Conservation (phyloP, 2,329 filamentous ascomycete genomes). For the Pleoardoris graminearum region DNA sequence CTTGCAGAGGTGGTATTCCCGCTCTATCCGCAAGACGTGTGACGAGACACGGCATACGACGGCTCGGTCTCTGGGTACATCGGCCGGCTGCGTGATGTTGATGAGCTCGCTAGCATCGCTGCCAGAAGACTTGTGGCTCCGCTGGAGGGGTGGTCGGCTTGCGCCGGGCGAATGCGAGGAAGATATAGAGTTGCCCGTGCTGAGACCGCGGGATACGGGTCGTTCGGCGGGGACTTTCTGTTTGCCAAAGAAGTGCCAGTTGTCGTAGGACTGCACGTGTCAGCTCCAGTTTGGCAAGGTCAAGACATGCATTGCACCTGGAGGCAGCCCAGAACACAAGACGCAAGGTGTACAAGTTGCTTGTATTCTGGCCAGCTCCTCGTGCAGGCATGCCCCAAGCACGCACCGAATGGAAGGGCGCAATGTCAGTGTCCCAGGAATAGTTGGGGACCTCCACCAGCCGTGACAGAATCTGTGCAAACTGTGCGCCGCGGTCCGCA, state of each 20-base stretch:
- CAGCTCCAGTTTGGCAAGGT: constrained; percentile 13
- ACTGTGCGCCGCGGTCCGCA: constrained; percentile 26
- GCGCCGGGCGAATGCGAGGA: constrained; percentile 37
- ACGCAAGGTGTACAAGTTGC: neutral
- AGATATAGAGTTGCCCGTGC: constrained; percentile 27
- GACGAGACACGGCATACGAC: constrained; percentile 83
- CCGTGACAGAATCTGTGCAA: constrained; percentile 40
- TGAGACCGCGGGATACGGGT: constrained; percentile 30
- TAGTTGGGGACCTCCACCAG: constrained; percentile 47
- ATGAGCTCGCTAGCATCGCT: constrained; percentile 46
- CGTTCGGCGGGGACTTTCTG: constrained; percentile 30
- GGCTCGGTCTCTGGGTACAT: constrained; percentile 50
- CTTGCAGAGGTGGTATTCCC: constrained; percentile 82
- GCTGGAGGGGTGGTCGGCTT: constrained; percentile 29
- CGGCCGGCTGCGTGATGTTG: constrained; percentile 53
- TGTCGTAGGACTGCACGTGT: constrained; percentile 71
- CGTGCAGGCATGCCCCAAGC: neutral
- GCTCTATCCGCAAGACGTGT: constrained; percentile 80
- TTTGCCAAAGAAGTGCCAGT: constrained; percentile 66
- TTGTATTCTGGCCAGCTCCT: neutral
- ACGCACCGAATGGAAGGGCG: constrained; percentile 52
- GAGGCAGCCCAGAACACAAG: neutral
- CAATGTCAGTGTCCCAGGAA: constrained; percentile 45
- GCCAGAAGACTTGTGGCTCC: constrained; percentile 40
- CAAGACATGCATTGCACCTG: neutral